Base-by-base conservation (phyloP, 192 early-diverging fungal species). In the Coemansia sp. region DNA sequence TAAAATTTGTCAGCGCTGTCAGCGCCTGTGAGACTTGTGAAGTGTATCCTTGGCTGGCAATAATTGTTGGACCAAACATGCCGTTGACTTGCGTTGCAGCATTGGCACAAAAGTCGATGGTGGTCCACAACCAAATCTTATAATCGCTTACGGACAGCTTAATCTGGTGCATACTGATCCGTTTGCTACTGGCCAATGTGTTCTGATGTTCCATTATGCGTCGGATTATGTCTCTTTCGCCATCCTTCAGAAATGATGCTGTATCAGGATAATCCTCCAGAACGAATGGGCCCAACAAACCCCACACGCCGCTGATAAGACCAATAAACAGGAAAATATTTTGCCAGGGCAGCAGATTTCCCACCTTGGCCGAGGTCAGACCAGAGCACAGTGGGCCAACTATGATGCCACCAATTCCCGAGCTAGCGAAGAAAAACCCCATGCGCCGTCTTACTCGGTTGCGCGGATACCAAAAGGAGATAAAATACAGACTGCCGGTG, bases 401-500 rank as follows among this genome's bases (percentile, higher is more conserved):
- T 24, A 62, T 21, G 9, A 81, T 69, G 1, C 74, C 74, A 60
- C 73, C 73, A 6, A 76, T 22, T 2, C 73, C 78, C 0, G 78
- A 57, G 56, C 73, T 76, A 0, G 73, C 66, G 62, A 69, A 81
- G 50, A 81, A 81, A 49, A 71, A 72, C 19, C 78, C 78, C 54
- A 71, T 74, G 25, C 69, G 68, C 27, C 57, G 73, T 19, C 69
- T 65, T 51, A 81, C 73, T 41, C 64, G 49, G 14, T 63, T 50
- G 1, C 69, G 62, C 25, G 73, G 78, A 50, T 81, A 81, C 73
- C 78, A 81, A 54, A 66, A 76, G 21, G 73, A 81, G 22, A 81
- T 76, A 41, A 73, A 81, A 58, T 81, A 81, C 44, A 81, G 49
- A 27, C 63, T 66, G 58, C 78, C 78, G 4, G 78, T 73, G 50